Conservation (phyloP, 345 rosid genomes). For the Populus deltoides region DNA sequence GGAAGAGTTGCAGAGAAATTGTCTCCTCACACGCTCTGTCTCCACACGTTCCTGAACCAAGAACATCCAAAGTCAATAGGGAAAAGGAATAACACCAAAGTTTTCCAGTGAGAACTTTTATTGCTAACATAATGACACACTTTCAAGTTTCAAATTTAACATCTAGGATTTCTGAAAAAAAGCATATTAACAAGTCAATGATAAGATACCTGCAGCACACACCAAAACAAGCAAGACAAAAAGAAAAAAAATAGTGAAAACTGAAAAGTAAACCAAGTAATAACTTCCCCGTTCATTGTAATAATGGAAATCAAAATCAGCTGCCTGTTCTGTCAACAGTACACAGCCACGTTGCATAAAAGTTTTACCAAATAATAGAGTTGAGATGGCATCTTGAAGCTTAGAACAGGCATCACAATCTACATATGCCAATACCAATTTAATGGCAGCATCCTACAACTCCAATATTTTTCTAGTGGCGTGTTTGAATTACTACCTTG, state of each 20-base stretch:
- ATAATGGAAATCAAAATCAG: not conserved
- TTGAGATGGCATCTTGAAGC: not conserved
- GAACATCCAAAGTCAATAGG: constrained; percentile 18
- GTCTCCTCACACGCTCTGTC: constrained; percentile 69
- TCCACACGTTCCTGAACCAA: constrained; percentile 66
- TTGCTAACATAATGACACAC: not conserved
- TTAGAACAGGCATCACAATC: not conserved
- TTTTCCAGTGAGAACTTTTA: not conserved
- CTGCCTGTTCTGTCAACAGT: not conserved
- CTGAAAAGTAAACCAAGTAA: not conserved
- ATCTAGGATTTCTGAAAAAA: not conserved
- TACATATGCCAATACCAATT: not conserved
- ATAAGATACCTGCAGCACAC: not conserved
- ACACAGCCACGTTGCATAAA: not conserved
- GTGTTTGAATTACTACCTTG: not conserved
- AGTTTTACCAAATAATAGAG: not conserved
- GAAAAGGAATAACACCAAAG: constrained; percentile 3
- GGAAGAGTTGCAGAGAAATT: constrained; percentile 50
- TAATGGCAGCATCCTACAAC: not conserved
- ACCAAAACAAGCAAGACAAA: not conserved
- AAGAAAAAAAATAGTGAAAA: not conserved
- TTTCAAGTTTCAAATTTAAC: not conserved
- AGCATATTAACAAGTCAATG: not conserved
- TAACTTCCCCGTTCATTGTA: not conserved
- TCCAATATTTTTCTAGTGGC: not conserved